Evolutionary conservation across 2,329 filamentous ascomycete genomes (phyloP).

Genomic region (Penicillium glabrum): DNA sequence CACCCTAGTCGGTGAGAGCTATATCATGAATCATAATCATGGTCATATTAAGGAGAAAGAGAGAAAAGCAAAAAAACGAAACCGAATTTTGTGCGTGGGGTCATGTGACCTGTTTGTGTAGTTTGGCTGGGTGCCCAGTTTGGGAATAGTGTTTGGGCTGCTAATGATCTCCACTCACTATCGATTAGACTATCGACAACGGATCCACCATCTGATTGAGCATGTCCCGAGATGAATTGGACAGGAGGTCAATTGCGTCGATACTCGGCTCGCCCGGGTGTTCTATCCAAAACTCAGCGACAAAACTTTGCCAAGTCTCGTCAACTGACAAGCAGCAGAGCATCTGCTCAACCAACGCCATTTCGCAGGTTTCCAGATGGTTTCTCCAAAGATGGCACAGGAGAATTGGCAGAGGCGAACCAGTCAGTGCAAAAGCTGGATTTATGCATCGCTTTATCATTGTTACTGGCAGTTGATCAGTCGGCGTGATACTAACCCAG

Average conservation of each 20-base stretch:
- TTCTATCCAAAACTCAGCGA: slow-evolving; percentile 28
- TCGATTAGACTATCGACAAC: background rate
- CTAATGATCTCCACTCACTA: background rate
- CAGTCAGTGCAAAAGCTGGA: slow-evolving; percentile 7
- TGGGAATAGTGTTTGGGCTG: background rate
- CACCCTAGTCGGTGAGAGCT: background rate
- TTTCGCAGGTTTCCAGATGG: slow-evolving; percentile 9
- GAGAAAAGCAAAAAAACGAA: slow-evolving; percentile 1
- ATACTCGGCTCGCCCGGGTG: slow-evolving; percentile 34
- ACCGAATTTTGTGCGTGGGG: slow-evolving; percentile 13
- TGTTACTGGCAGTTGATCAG: background rate
- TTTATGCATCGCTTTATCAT: background rate
- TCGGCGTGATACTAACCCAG: background rate
- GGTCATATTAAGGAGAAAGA: background rate
- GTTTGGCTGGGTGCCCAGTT: slow-evolving; percentile 2
- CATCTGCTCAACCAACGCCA: slow-evolving; percentile 10
- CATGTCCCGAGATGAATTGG: slow-evolving; percentile 42
- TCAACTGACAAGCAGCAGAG: slow-evolving; percentile 15
- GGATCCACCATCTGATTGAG: background rate
- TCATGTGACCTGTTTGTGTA: slow-evolving; percentile 14
- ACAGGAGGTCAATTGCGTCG: slow-evolving; percentile 44
- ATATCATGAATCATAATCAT: background rate
- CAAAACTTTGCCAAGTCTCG: slow-evolving; percentile 36
- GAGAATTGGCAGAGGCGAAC: background rate
- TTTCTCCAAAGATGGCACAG: background rate